Evolutionary conservation across 2,329 filamentous ascomycete genomes (phyloP), one percentile per base, ranked within the genome.

Genomic region (Monosporascus sp.): DNA sequence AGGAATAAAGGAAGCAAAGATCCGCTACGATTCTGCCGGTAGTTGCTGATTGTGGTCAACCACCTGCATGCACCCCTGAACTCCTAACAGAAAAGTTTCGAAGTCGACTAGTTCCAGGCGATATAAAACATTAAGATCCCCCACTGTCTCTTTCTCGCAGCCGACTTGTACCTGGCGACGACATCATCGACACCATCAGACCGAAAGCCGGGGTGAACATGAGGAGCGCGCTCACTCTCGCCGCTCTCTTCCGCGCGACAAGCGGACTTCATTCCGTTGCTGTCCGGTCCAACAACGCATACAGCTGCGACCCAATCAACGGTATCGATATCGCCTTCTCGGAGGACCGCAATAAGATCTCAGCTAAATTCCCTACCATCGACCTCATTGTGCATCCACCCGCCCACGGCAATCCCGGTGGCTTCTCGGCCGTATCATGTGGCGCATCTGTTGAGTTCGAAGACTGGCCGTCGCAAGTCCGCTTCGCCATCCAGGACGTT

Each of bases 361-460:
- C 44, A 25, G 57, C 55, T 20, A 51, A 37, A 24, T 60, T 57
- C 44, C 58, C 57, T 2, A 51, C 51, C 2, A 53, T 54, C 11
- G n/a, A 20, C 5, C 49, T 60, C 7, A 36, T 49, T 3, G 52
- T 54, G 6, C 37, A 31, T 0, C 3, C 39, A 5, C 57, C 57
- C 0, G 57, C 56, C 37, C 56, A 60, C 31, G 56, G 57, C 5
- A 37, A 54, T 9, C 53, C 52, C 1, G 51, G 52, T 5, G 57
- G 56, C 7, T 49, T 55, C 47, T 57, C 55, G 17, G 24, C 37
- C 14, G 54, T 55, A 46, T 52, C 34, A 11, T 59, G 57, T 34
- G 54, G 49, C n/a, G 58, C 38, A 25, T 54, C 55, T n/a, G 57
- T 60, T 5, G 51, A 57, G 44, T 60, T 57, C 27, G 52, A 54